Evolutionary conservation across 495 filamentous ascomycete genomes (phyloP).

Genomic region (Talaromyces trachyspermus): DNA sequence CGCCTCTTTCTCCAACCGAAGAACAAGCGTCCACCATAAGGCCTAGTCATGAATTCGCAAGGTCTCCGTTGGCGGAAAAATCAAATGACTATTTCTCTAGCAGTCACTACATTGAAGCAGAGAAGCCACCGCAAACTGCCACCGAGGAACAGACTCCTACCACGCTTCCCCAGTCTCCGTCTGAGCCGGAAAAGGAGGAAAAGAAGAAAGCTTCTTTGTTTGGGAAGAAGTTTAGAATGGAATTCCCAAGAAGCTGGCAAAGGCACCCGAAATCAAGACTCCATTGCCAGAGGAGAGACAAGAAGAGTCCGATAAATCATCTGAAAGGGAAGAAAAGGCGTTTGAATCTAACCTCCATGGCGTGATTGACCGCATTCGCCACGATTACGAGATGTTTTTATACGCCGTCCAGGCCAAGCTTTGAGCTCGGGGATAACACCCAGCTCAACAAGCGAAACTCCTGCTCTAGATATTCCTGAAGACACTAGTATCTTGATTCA

Average conservation of each 20-base stretch:
- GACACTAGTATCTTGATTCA: slow-evolving; percentile 87
- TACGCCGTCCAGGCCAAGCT: slow-evolving; percentile 43
- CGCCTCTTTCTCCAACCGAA: slow-evolving; percentile 43
- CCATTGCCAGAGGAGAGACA: slow-evolving; percentile 68
- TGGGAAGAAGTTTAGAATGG: slow-evolving; percentile 81
- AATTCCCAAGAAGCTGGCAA: slow-evolving; percentile 80
- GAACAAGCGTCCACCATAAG: slow-evolving; percentile 39
- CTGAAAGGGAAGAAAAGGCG: slow-evolving; percentile 62
- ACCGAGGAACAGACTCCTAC: slow-evolving; percentile 39
- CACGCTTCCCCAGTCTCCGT: slow-evolving; percentile 48
- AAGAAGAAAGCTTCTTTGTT: slow-evolving; percentile 68
- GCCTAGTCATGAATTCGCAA: slow-evolving; percentile 35
- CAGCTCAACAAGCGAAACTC: slow-evolving; percentile 75
- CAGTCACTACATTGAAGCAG: slow-evolving; percentile 19
- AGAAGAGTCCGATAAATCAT: slow-evolving; percentile 65
- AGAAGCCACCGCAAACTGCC: slow-evolving; percentile 37
- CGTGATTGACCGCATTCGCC: slow-evolving; percentile 66
- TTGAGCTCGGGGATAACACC: slow-evolving; percentile 65
- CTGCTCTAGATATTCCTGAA: slow-evolving; percentile 68
- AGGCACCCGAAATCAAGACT: slow-evolving; percentile 74
- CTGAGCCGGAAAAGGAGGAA: slow-evolving; percentile 63
- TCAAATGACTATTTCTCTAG: slow-evolving; percentile 61
- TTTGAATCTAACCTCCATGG: slow-evolving; percentile 79
- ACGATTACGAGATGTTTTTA: slow-evolving; percentile 69
- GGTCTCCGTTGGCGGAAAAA: slow-evolving; percentile 40